phyloP scores from a whole-genome alignment of 345 rosid genomes.

The Sonneratia caseolaris region DNA sequence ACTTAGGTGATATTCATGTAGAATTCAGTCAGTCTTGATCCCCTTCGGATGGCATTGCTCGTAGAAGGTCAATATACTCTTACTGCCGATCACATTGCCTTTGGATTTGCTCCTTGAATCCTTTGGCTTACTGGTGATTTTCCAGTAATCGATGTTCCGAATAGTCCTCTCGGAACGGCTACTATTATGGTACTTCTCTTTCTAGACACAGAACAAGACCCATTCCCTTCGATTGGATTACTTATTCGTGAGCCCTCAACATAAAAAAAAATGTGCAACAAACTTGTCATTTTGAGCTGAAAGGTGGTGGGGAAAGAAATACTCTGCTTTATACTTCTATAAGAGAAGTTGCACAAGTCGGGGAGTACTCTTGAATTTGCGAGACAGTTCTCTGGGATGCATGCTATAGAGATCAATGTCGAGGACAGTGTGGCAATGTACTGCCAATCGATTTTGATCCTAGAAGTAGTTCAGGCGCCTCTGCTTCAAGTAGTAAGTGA shows the following conservation, averaged over 20 bases:
- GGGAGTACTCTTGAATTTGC: slow-evolving; percentile 9
- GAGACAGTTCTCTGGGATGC: slow-evolving; percentile 45
- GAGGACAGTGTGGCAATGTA: slow-evolving; percentile 6
- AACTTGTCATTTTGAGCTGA: no score
- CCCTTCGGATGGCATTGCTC: slow-evolving; percentile 3
- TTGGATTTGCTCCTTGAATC: slow-evolving; percentile 4
- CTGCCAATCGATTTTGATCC: background rate
- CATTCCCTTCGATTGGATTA: slow-evolving; percentile 18
- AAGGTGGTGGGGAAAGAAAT: background rate
- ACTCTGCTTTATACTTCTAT: no score
- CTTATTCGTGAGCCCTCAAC: background rate
- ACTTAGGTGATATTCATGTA: slow-evolving; percentile 20
- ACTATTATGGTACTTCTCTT: slow-evolving; percentile 17
- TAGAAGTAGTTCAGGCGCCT: slow-evolving; percentile 15
- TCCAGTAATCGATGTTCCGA: slow-evolving; percentile 40
- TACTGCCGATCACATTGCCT: slow-evolving; percentile 21
- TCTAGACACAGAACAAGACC: slow-evolving; percentile 28
- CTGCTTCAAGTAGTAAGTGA: slow-evolving; percentile 20
- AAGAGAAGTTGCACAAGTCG: no score
- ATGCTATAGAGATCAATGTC: slow-evolving; percentile 24
- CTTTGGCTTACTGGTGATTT: slow-evolving; percentile 30
- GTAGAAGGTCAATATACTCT: slow-evolving; percentile 34
- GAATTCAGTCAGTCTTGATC: slow-evolving; percentile 17
- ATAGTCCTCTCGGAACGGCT: slow-evolving; percentile 12
- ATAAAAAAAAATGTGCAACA: background rate